A percentile compares a stretch with the other conserved stretches of the same genome.
Evolutionary conservation across 768 basidiomycete species (phyloP).

Genomic region (Hericium coralloides): DNA sequence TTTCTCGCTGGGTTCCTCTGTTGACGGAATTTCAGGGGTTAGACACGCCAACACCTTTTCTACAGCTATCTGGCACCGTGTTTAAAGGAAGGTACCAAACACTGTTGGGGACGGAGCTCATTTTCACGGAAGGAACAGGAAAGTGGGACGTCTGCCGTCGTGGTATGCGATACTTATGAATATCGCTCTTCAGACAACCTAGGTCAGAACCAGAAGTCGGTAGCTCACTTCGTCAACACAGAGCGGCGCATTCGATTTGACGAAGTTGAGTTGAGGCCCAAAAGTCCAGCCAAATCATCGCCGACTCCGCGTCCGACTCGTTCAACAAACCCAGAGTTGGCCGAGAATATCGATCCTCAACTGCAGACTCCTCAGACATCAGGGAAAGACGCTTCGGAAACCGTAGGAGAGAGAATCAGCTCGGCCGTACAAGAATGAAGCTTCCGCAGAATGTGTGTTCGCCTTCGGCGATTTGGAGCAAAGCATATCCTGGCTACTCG

Average conservation of each 20-base stretch:
- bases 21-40: conserved; percentile 37
- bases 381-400: no score
- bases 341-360: background rate
- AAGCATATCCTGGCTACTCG: no score
- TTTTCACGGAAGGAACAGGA: conserved; percentile 69
- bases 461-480: no score
- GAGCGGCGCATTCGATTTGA: conserved; percentile 66
- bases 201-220: conserved; percentile 40
- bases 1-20: background rate
- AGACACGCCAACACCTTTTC: conserved; percentile 67
- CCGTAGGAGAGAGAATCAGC: no score
- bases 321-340: no score
- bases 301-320: no score
- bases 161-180: background rate
- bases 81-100: conserved; percentile 61
- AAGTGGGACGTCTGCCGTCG: background rate
- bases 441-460: no score
- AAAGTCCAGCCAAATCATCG: conserved; percentile 8
- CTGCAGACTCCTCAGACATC: no score
- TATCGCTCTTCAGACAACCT: conserved; percentile 26
- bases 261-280: conserved; percentile 52
- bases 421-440: no score
- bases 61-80: conserved; percentile 70
- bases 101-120: conserved; percentile 65
- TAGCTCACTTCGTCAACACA: conserved; percentile 51